phyloP scores from a whole-genome alignment of 225 moss, liverwort and hornwort genomes.

The Ulota crispa region DNA sequence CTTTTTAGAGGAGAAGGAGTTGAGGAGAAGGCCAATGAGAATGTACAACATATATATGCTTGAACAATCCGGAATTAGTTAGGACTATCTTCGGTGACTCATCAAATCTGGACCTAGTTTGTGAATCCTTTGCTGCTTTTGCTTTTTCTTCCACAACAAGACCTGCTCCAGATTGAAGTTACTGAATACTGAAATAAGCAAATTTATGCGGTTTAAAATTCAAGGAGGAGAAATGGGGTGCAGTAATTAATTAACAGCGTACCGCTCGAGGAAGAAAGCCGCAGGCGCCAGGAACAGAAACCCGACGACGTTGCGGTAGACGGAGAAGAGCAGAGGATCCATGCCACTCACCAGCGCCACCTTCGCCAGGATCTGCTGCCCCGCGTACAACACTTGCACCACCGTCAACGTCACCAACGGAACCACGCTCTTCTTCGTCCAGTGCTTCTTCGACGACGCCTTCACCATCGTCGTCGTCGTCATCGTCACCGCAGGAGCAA shows the following conservation, averaged over 20 bases:
- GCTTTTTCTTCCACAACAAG: too few species aligned
- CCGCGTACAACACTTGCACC: conserved; percentile 28
- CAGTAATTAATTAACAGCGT: too few species aligned
- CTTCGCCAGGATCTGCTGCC: conserved; percentile 23
- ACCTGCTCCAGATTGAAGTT: too few species aligned
- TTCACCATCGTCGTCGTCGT: too few species aligned
- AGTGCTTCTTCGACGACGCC: background rate
- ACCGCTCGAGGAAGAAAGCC: conserved; percentile 41
- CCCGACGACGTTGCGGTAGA: conserved; percentile 29
- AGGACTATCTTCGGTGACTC: background rate
- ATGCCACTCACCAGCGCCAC: conserved; percentile 34
- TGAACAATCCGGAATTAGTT: too few species aligned
- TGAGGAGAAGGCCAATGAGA: too few species aligned
- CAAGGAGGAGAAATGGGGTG: background rate
- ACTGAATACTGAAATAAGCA: too few species aligned
- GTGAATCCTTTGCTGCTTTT: background rate
- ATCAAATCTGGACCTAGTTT: background rate
- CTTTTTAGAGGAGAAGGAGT: too few species aligned
- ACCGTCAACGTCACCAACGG: conserved; percentile 26
- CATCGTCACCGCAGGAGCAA: too few species aligned
- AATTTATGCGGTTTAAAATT: too few species aligned
- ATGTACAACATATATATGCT: too few species aligned
- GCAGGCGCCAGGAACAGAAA: conserved; percentile 32
- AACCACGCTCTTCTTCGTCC: conserved; percentile 23
- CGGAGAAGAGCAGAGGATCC: conserved; percentile 9